Conservation (phyloP, 306 rosid genomes). For the Argentina anserina region DNA sequence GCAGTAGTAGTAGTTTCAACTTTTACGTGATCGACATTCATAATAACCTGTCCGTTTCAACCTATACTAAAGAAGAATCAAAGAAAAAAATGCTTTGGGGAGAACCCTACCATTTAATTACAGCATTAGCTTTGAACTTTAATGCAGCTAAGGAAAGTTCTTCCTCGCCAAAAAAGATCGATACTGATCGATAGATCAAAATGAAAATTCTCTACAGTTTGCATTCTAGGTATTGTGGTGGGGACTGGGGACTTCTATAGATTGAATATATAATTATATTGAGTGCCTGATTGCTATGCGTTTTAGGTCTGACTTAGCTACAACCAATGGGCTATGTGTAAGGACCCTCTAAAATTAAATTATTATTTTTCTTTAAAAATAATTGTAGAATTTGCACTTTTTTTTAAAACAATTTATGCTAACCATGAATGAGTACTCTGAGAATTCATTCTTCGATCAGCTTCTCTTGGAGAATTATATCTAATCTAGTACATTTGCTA, state of each 20-base stretch:
- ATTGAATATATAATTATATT: background rate
- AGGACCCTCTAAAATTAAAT: no score
- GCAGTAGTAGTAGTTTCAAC: background rate
- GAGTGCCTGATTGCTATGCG: background rate
- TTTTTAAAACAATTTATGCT: background rate
- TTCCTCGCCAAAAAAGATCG: background rate
- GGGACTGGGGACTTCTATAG: background rate
- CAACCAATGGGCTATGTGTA: background rate
- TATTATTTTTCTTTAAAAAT: no score
- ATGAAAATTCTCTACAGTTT: background rate
- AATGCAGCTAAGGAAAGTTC: background rate
- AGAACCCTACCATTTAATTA: background rate
- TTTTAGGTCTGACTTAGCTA: background rate
- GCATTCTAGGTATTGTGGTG: background rate
- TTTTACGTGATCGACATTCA: background rate
- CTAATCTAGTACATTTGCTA: background rate
- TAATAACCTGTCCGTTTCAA: background rate
- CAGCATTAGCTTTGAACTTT: background rate
- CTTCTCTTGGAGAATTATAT: background rate
- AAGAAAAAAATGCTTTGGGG: background rate
- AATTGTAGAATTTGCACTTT: background rate
- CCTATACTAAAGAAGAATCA: background rate
- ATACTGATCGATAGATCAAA: background rate
- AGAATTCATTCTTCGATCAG: background rate
- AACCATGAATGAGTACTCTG: background rate